Conservation (phyloP, 306 rosid species). For the Sesbania bispinosa region DNA sequence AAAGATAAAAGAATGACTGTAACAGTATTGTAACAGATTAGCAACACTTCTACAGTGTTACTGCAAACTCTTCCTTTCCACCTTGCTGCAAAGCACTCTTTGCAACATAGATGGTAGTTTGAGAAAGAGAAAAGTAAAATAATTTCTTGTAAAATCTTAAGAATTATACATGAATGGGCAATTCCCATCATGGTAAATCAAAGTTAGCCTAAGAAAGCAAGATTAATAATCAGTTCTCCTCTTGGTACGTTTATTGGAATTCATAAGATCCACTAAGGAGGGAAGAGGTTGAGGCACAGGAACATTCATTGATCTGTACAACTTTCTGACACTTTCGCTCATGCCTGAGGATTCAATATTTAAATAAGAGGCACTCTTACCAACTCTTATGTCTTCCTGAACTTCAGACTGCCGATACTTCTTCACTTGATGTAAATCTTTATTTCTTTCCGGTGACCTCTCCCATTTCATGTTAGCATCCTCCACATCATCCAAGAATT, state of each 20-base stretch:
- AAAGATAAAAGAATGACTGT: not conserved
- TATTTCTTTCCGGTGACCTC: slow-evolving; percentile 21
- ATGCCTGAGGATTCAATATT: slow-evolving; percentile 51
- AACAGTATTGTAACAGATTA: not conserved
- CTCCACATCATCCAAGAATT: slow-evolving; percentile 23
- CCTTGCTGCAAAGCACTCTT: not conserved
- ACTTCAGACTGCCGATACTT: slow-evolving; percentile 25
- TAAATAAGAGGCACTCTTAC: slow-evolving; percentile 23
- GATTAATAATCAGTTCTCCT: slow-evolving; percentile 33
- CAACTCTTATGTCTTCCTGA: slow-evolving; percentile 31
- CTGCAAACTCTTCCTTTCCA: slow-evolving; percentile 17
- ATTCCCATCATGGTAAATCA: slow-evolving; percentile 1
- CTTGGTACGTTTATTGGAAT: slow-evolving; percentile 54
- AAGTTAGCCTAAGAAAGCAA: not conserved
- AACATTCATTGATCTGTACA: slow-evolving; percentile 67
- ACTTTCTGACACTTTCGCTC: slow-evolving; percentile 45
- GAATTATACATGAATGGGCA: slow-evolving; percentile 2
- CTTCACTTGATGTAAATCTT: slow-evolving; percentile 17
- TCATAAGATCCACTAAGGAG: slow-evolving; percentile 56
- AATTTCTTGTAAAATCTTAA: slow-evolving; percentile 13
- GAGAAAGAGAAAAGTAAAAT: not conserved
- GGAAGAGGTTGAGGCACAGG: slow-evolving; percentile 80
- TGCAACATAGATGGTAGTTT: not conserved
- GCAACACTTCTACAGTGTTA: slow-evolving; percentile 1
- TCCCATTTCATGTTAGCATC: slow-evolving; percentile 30